phyloP scores from a whole-genome alignment of 2,329 filamentous ascomycete species.

The Trichophyton benhamiae region DNA sequence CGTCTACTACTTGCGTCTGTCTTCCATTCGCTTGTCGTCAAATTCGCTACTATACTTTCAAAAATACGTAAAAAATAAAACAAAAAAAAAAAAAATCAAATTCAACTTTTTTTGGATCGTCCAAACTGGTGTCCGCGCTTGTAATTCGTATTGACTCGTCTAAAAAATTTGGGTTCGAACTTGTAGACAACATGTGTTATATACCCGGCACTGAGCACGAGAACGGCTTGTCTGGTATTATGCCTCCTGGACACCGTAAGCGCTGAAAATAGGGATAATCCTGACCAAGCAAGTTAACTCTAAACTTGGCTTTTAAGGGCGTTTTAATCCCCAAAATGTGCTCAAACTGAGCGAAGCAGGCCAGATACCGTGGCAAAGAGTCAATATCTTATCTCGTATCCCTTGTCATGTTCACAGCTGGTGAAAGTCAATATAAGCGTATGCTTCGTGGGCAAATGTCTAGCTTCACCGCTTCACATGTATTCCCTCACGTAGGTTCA shows the following conservation, averaged over 20 bases:
- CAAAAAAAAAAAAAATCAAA: background rate
- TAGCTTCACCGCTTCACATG: background rate
- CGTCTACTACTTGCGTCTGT: slow-evolving; percentile 11
- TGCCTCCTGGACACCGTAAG: too few species aligned
- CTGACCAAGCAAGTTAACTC: too few species aligned
- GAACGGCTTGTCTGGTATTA: too few species aligned
- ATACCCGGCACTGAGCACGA: too few species aligned
- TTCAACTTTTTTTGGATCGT: background rate
- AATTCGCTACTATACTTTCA: slow-evolving; percentile 1
- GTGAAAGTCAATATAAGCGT: background rate
- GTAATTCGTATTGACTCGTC: background rate
- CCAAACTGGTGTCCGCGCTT: background rate
- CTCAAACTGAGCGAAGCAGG: background rate
- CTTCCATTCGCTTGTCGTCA: slow-evolving; percentile 7
- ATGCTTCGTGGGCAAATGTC: background rate
- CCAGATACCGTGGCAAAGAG: background rate
- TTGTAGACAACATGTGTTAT: background rate
- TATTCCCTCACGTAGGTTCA: background rate
- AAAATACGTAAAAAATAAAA: background rate
- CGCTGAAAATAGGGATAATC: too few species aligned
- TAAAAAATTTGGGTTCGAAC: background rate
- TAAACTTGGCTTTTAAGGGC: too few species aligned
- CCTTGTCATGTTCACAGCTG: background rate
- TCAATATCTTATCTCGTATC: too few species aligned
- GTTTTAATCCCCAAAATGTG: too few species aligned